A percentile compares a stretch with the other conserved stretches of the same genome.
These are phyloP conservation scores for Laetiporus sulphureus DNA, from an alignment of 1,284 basidiomycete species.

Conservation along the genomic window DNA sequence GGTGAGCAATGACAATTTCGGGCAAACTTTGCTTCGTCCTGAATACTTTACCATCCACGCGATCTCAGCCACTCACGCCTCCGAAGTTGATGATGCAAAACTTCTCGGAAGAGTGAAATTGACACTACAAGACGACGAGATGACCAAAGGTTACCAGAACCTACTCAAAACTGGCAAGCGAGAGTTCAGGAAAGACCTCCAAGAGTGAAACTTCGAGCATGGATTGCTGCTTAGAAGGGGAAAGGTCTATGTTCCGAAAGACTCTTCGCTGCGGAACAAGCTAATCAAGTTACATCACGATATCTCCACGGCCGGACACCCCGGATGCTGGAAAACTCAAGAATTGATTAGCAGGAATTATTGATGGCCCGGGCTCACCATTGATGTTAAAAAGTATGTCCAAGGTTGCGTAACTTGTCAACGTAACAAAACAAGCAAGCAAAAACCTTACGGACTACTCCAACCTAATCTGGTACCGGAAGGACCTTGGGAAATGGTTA, in stretches of 20 bases:
- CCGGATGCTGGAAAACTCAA: slow-evolving; percentile 16
- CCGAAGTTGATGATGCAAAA: neutral
- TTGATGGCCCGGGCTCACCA: neutral
- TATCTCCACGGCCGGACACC: slow-evolving; percentile 26
- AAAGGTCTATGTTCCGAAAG: slow-evolving; percentile 20
- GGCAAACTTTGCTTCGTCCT: slow-evolving; percentile 7
- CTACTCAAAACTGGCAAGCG: neutral
- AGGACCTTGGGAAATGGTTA: slow-evolving; percentile 29
- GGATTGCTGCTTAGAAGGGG: slow-evolving; percentile 25
- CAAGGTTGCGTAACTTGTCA: slow-evolving; percentile 22
- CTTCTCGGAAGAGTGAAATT: neutral
- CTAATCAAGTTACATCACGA: slow-evolving; percentile 26
- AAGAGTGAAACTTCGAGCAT: slow-evolving; percentile 4
- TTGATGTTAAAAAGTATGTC: slow-evolving; percentile 15
- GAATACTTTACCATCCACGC: slow-evolving; percentile 6
- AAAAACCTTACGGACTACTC: neutral
- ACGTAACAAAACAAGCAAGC: neutral
- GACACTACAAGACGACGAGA: neutral
- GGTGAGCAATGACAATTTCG: slow-evolving; percentile 8
- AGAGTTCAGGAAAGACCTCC: neutral
- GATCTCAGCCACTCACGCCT: neutral
- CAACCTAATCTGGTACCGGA: slow-evolving; percentile 17
- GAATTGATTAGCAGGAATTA: neutral
- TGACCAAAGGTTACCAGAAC: neutral
- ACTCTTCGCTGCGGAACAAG: slow-evolving; percentile 13